Evolutionary conservation across 2,329 filamentous ascomycete genomes (phyloP), one percentile per base, ranked within the genome.

Genomic region (Aspergillus hiratsukae): DNA sequence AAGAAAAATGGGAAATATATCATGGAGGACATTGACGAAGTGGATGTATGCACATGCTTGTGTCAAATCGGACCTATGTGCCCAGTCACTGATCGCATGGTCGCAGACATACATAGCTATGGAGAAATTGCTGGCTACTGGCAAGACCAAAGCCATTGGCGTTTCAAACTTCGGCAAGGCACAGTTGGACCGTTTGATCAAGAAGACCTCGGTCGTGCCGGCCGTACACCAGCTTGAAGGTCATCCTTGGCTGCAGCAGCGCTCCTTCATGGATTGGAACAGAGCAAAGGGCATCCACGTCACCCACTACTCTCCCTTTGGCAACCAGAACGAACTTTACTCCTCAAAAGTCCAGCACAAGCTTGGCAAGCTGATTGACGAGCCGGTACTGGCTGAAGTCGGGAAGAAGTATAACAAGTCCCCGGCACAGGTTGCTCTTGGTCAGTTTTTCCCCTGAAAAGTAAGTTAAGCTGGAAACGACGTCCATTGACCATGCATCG

Each of bases 301-400:
- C 56, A 82, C 78, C 3, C 79, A 82, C 54, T 83, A 83, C 67
- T 81, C 78, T 35, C 79, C 81, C 0, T 80, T 83, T 37, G 81
- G 81, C 28, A 83, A 83, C 65, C 74, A 78, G 66, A 83, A 83
- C 62, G 68, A 75, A 53, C 69, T 80, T 27, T 83, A 83, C 65
- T 67, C 66, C 40, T 69, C 66, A 8, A 76, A 74, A 17, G 67
- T 75, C 54, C 69, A 75, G n/a, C n/a, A n/a, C n/a, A n/a, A n/a
- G n/a, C 68, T 77, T 43, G 74, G 73, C 7, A 80, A 79, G 61
- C 58, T 83, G 51, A 81, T 83, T 49, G 79, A 83, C 3, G 79
- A 82, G 52, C 77, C 78, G 1, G 69, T 75, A 1, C 62, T 84
- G 40, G 71, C 67, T 7, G 76, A 80, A 55, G 76, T 84, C 58